phyloP scores from a whole-genome alignment of 2,329 filamentous ascomycete species.

The Penicillium sp. region DNA sequence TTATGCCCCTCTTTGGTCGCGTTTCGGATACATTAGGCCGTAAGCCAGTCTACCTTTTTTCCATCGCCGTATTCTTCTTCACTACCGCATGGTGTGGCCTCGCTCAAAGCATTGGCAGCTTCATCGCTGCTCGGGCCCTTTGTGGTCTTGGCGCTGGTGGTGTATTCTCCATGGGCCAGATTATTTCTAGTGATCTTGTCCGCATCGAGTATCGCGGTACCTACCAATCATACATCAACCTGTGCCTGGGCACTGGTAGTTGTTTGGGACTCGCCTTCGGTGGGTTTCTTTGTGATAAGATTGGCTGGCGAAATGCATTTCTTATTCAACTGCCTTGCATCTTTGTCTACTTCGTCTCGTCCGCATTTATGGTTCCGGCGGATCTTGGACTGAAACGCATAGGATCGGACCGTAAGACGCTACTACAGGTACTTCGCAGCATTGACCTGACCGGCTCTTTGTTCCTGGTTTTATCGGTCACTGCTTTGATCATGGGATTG shows the following conservation, averaged over 20 bases:
- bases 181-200: slow-evolving; percentile 65
- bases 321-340: slow-evolving; percentile 54
- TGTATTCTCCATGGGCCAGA: slow-evolving; percentile 68
- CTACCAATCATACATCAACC: slow-evolving; percentile 46
- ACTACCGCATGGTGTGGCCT: slow-evolving; percentile 71
- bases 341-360: slow-evolving; percentile 45
- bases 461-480: slow-evolving; percentile 49
- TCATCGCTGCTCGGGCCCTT: slow-evolving; percentile 69
- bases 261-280: slow-evolving; percentile 42
- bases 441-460: slow-evolving; percentile 54
- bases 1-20: slow-evolving; percentile 73
- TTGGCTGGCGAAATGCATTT: slow-evolving; percentile 47
- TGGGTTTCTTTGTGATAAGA: slow-evolving; percentile 40
- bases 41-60: slow-evolving; percentile 65
- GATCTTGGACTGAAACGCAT: slow-evolving; percentile 48
- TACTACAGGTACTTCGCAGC: slow-evolving; percentile 46
- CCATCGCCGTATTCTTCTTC: slow-evolving; percentile 61
- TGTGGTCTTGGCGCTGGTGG: slow-evolving; percentile 75
- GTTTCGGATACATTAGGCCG: slow-evolving; percentile 73
- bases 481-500: slow-evolving; percentile 51
- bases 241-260: slow-evolving; percentile 39
- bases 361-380: slow-evolving; percentile 46
- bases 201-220: slow-evolving; percentile 62
- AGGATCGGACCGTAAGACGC: slow-evolving; percentile 40
- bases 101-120: slow-evolving; percentile 67